These are phyloP conservation scores for Notholithocarpus densiflorus DNA, from an alignment of 306 rosid genomes.

Conservation along the genomic window DNA sequence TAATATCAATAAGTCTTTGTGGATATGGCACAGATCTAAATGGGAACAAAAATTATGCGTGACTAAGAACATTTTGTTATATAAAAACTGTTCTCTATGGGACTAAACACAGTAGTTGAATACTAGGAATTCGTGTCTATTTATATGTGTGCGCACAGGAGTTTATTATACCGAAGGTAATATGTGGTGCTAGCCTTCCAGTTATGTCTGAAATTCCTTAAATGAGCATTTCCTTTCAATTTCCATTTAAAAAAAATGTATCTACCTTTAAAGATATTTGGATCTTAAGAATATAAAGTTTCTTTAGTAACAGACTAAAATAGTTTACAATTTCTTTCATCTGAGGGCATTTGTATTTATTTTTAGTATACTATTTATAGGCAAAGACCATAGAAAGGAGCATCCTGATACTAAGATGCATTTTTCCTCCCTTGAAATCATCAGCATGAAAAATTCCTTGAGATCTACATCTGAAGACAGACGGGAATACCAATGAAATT, in stretches of 20 bases:
- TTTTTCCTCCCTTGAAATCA: not conserved
- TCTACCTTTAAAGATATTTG: not conserved
- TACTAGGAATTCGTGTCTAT: not conserved
- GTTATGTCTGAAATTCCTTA: not conserved
- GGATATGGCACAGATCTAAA: too few relatives aligned
- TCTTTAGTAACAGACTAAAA: not conserved
- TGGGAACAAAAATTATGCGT: not conserved
- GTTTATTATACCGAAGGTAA: not conserved
- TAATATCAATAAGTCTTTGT: not conserved
- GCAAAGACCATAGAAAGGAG: too few relatives aligned
- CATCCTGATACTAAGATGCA: too few relatives aligned
- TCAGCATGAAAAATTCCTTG: not conserved
- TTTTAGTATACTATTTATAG: too few relatives aligned
- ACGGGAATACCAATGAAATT: not conserved
- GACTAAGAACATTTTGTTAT: not conserved
- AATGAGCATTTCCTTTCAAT: not conserved
- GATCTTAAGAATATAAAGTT: not conserved
- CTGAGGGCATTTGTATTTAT: not conserved
- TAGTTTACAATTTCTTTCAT: not conserved
- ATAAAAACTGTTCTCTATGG: not conserved
- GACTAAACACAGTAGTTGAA: not conserved
- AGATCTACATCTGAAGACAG: slow-evolving; percentile 1
- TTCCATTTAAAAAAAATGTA: not conserved
- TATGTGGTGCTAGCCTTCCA: not conserved
- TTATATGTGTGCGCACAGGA: not conserved